These are phyloP conservation scores for Eucalyptus curtisii DNA, from an alignment of 345 rosid genomes.

Conservation along the genomic window DNA sequence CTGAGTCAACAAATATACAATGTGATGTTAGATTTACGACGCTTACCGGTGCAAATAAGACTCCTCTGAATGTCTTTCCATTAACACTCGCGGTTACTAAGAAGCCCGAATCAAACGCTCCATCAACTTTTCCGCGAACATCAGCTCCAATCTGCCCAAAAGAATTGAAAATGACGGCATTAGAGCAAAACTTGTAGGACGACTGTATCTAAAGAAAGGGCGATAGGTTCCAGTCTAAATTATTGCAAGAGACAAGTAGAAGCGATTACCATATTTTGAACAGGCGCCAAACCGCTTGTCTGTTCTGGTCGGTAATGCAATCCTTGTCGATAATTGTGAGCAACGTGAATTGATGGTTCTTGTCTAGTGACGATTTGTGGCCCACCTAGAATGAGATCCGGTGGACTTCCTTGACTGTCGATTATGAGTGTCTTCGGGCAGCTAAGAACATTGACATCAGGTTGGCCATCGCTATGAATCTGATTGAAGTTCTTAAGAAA, in stretches of 20 bases:
- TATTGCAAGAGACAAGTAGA: background rate
- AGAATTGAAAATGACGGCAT: background rate
- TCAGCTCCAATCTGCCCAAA: conserved; percentile 49
- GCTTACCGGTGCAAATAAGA: conserved; percentile 59
- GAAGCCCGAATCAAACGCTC: conserved; percentile 61
- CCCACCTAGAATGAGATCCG: conserved; percentile 8
- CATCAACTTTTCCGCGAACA: conserved; percentile 57
- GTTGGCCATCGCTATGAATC: conserved; percentile 6
- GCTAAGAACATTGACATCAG: background rate
- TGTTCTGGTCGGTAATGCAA: conserved; percentile 5
- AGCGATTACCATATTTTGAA: conserved; percentile 29
- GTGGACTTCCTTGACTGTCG: conserved; percentile 1
- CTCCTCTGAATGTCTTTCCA: conserved; percentile 61
- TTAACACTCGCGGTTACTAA: conserved; percentile 52
- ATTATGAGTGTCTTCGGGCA: conserved; percentile 9
- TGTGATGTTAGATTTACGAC: background rate
- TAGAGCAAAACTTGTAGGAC: background rate
- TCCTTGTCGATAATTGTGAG: conserved; percentile 7
- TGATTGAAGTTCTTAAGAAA: conserved; percentile 26
- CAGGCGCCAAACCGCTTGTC: conserved; percentile 4
- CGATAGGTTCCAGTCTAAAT: background rate
- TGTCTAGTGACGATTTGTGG: background rate
- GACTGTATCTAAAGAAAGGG: background rate
- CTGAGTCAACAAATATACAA: background rate
- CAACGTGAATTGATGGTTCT: conserved; percentile 4